A percentile compares a stretch with the other conserved stretches of the same genome.
These are phyloP conservation scores for Gynostemma pentaphyllum DNA, from an alignment of 306 rosid genomes.

Conservation along the genomic window DNA sequence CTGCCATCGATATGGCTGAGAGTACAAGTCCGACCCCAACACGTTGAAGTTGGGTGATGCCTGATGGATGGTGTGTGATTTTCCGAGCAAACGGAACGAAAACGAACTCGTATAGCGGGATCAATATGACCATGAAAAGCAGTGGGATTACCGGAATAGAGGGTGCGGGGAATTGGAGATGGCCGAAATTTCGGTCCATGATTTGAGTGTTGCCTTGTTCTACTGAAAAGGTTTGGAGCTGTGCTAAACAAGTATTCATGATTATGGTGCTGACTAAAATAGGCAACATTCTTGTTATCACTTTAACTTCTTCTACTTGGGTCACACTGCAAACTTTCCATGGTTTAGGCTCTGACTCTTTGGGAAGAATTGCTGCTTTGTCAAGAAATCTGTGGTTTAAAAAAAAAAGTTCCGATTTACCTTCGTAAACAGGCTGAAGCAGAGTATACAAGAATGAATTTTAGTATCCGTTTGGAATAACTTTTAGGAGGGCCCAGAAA, in stretches of 20 bases:
- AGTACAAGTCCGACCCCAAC: slow-evolving; percentile 69
- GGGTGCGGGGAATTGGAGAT: slow-evolving; percentile 48
- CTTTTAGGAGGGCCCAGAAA: too few relatives aligned
- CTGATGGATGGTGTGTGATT: slow-evolving; percentile 61
- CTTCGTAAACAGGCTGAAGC: too few relatives aligned
- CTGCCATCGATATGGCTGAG: slow-evolving; percentile 58
- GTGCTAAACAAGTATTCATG: slow-evolving; percentile 84
- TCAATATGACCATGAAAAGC: slow-evolving; percentile 42
- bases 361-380: slow-evolving; percentile 50
- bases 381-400: slow-evolving; percentile 41
- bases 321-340: slow-evolving; percentile 77
- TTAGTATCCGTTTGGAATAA: too few relatives aligned
- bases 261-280: slow-evolving; percentile 65
- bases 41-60: slow-evolving; percentile 74
- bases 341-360: slow-evolving; percentile 23
- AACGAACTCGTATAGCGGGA: slow-evolving; percentile 54
- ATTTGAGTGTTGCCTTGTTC: slow-evolving; percentile 40
- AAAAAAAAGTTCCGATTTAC: neutral
- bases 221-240: slow-evolving; percentile 81
- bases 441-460: too few relatives aligned
- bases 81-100: slow-evolving; percentile 69
- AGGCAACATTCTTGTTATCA: slow-evolving; percentile 68
- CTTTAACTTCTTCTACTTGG: slow-evolving; percentile 83
- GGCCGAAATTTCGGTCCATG: slow-evolving; percentile 48
- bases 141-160: slow-evolving; percentile 72